A percentile compares a stretch with the other conserved stretches of the same genome.
These are phyloP conservation scores for Tetradesmus lagerheimii DNA, from an alignment of 139 green algal genomes.

Conservation along the genomic window DNA sequence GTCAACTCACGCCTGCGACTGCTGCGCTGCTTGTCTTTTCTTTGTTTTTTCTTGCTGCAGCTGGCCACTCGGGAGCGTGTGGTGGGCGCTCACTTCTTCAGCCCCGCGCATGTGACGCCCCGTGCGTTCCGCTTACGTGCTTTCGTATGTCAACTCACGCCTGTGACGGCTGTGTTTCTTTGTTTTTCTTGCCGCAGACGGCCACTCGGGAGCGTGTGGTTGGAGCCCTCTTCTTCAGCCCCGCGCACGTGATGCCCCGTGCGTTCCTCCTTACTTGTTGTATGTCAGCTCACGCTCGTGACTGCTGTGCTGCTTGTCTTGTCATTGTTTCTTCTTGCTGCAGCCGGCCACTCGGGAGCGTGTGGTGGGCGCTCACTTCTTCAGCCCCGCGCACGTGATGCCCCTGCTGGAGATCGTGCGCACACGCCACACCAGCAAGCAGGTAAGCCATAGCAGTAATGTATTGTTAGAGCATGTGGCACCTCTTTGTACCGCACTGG, in stretches of 20 bases:
- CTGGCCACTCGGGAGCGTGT: constrained; percentile 77
- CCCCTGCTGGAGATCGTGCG: constrained; percentile 98
- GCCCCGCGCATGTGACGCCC: constrained; percentile 82
- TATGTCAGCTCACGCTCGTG: background rate
- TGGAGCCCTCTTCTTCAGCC: constrained; percentile 95
- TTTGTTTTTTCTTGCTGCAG: background rate
- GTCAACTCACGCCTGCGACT: too few species aligned
- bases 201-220: constrained; percentile 83
- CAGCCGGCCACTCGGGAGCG: constrained; percentile 72
- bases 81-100: constrained; percentile 95
- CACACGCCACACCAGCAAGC: constrained; percentile 84
- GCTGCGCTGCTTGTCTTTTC: too few species aligned
- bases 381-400: constrained; percentile 99
- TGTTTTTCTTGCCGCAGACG: constrained; percentile 41
- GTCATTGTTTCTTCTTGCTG: background rate
- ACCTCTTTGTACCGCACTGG: too few species aligned
- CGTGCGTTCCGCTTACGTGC: too few species aligned
- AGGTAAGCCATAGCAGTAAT: constrained; percentile 76
- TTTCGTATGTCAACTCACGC: too few species aligned
- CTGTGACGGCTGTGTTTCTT: too few species aligned
- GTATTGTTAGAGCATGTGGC: background rate
- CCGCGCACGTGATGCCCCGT: constrained; percentile 87
- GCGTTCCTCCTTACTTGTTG: too few species aligned
- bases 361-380: constrained; percentile 97
- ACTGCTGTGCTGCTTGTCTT: background rate